phyloP scores from a whole-genome alignment of 495 filamentous ascomycete genomes.

The Parathielavia hyrcaniae region DNA sequence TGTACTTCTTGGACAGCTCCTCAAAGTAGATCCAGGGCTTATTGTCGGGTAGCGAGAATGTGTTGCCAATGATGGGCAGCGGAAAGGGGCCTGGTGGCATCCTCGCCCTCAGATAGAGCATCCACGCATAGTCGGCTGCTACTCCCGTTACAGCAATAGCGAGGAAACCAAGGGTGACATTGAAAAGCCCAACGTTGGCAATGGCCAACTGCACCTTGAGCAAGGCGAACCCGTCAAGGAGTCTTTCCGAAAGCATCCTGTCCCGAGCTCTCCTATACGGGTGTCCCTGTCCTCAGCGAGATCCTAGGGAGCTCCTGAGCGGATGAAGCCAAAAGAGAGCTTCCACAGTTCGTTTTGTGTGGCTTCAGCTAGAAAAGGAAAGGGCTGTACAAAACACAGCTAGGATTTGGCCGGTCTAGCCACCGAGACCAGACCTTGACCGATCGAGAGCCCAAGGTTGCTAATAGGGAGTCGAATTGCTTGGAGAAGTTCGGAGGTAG shows the following conservation, averaged over 20 bases:
- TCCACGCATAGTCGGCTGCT: constrained; percentile 44
- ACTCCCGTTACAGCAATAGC: constrained; percentile 30
- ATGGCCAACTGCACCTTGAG: constrained; percentile 21
- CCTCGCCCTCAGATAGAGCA: constrained; percentile 43
- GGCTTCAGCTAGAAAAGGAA: no score
- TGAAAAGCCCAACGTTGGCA: constrained; percentile 8
- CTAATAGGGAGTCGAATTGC: no score
- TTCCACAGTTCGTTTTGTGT: no score
- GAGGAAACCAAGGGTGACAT: constrained; percentile 25
- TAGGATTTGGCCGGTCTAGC: no score
- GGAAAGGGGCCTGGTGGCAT: constrained; percentile 56
- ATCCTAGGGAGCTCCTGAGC: no score
- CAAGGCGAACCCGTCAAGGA: constrained; percentile 20
- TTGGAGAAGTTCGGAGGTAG: no score
- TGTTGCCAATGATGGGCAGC: constrained; percentile 50
- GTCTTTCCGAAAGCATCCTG: constrained; percentile 26
- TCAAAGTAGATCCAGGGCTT: constrained; percentile 65
- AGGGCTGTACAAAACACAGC: no score
- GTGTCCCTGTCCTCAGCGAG: no score
- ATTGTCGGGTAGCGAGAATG: constrained; percentile 50
- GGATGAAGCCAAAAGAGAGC: no score
- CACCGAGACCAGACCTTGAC: no score
- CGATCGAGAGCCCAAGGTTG: no score
- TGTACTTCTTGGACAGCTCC: constrained; percentile 47
- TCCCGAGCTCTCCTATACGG: background rate